Conservation (phyloP, 2,329 filamentous ascomycete genomes). For the Botrytis tulipae region DNA sequence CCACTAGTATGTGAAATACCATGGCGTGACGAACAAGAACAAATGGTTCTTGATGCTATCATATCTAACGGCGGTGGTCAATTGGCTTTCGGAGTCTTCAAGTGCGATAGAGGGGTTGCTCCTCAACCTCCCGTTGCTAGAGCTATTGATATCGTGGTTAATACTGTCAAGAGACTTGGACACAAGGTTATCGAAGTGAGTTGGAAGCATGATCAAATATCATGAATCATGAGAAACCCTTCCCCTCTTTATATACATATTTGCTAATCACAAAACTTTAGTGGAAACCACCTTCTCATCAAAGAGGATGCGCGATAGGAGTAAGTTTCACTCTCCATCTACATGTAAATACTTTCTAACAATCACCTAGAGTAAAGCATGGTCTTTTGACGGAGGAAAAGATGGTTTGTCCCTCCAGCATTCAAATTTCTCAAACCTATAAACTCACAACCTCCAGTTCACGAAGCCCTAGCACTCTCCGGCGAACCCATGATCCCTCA, state of each 20-base stretch:
- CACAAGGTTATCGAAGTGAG: conserved; percentile 51
- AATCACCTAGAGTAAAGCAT: conserved; percentile 36
- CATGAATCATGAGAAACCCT: background rate
- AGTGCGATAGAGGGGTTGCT: conserved; percentile 49
- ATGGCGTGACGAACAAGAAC: conserved; percentile 52
- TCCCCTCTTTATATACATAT: background rate
- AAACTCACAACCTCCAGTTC: conserved; percentile 36
- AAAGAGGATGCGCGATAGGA: conserved; percentile 41
- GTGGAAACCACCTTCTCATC: conserved; percentile 56
- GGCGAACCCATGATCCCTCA: conserved; percentile 49
- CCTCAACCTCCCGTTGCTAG: conserved; percentile 58
- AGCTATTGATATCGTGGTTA: conserved; percentile 51
- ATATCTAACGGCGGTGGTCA: conserved; percentile 38
- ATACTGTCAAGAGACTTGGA: conserved; percentile 50
- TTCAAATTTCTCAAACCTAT: background rate
- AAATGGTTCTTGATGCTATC: conserved; percentile 42
- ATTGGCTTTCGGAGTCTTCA: conserved; percentile 55
- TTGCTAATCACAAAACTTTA: conserved; percentile 28
- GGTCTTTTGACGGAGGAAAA: conserved; percentile 49
- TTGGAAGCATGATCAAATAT: background rate
- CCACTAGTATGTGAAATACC: conserved; percentile 64
- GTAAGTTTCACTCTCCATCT: conserved; percentile 40
- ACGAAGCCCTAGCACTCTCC: conserved; percentile 50
- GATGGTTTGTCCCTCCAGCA: conserved; percentile 38
- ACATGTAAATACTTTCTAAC: background rate